Conservation (phyloP, 805 yeast species). For the Kazachstania taianensis region DNA sequence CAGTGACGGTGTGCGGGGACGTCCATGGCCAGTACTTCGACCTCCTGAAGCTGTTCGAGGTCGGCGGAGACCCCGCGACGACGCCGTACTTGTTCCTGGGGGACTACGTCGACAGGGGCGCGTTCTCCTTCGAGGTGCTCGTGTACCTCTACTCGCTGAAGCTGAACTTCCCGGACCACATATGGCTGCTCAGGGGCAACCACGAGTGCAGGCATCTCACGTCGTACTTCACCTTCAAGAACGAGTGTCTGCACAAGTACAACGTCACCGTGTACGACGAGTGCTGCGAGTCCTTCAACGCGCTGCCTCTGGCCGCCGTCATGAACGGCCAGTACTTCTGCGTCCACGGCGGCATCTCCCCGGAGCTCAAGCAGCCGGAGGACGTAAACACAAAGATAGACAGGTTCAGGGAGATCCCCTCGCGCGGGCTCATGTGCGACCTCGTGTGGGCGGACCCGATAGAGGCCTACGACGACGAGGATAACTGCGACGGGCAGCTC, state of each 20-base stretch:
- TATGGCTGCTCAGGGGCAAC: constrained; percentile 84
- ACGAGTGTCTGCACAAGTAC: constrained; percentile 84
- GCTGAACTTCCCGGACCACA: constrained; percentile 58
- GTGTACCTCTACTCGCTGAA: constrained; percentile 71
- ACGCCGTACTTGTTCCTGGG: constrained; percentile 80
- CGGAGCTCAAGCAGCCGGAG: constrained; percentile 59
- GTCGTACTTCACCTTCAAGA: constrained; percentile 84
- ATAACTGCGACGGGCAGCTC: constrained; percentile 10
- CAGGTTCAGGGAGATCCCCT: constrained; percentile 87
- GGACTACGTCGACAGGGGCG: constrained; percentile 93
- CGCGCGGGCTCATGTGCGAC: constrained; percentile 90
- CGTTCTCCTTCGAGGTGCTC: constrained; percentile 75
- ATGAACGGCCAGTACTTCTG: constrained; percentile 93
- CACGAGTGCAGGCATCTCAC: constrained; percentile 93
- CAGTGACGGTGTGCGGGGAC: constrained; percentile 94
- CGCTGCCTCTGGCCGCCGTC: constrained; percentile 83
- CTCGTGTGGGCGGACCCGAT: constrained; percentile 92
- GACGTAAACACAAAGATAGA: constrained; percentile 62
- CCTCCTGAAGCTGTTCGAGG: constrained; percentile 80
- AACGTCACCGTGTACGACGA: constrained; percentile 54
- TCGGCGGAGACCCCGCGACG: constrained; percentile 77
- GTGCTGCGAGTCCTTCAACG: constrained; percentile 68
- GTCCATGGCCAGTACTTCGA: constrained; percentile 95
- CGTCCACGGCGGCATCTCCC: constrained; percentile 93
- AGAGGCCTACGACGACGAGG: constrained; percentile 73